phyloP scores from a whole-genome alignment of 2,329 filamentous ascomycete genomes.

The Phialemonium atrogriseum region DNA sequence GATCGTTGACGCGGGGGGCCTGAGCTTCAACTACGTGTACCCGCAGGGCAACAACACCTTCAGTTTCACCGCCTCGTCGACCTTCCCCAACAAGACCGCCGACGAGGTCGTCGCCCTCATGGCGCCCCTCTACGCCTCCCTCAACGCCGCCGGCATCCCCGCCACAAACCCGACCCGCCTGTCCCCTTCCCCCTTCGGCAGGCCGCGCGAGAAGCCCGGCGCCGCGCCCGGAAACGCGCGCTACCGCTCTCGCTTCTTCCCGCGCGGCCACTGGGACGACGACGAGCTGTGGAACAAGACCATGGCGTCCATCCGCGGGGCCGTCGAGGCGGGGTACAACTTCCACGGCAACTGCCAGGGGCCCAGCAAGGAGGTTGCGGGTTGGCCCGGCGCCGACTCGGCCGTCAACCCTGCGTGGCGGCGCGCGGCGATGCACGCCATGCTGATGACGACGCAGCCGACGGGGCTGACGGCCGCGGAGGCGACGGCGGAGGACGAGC shows the following conservation, averaged over 20 bases:
- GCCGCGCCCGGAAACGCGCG: slow-evolving; percentile 14
- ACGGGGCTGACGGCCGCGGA: slow-evolving; percentile 8
- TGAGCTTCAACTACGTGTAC: slow-evolving; percentile 17
- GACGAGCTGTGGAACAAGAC: slow-evolving; percentile 10
- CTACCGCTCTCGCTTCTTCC: slow-evolving; percentile 18
- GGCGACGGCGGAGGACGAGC: slow-evolving; percentile 7
- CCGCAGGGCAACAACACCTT: slow-evolving; percentile 16
- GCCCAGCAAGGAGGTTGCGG: slow-evolving; percentile 11
- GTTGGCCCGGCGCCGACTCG: slow-evolving; percentile 13
- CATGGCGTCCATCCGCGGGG: slow-evolving; percentile 12
- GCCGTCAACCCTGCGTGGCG: slow-evolving; percentile 19
- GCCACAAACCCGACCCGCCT: slow-evolving; percentile 7
- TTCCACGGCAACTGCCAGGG: slow-evolving; percentile 18
- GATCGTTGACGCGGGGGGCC: slow-evolving; percentile 14
- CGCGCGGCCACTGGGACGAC: slow-evolving; percentile 12
- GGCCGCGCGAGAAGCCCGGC: slow-evolving; percentile 8
- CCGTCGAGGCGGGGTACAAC: slow-evolving; percentile 15
- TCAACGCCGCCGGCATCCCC: slow-evolving; percentile 21
- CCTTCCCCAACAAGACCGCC: slow-evolving; percentile 18
- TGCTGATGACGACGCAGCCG: slow-evolving; percentile 10
- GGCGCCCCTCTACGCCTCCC: slow-evolving; percentile 19
- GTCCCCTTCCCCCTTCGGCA: slow-evolving; percentile 7
- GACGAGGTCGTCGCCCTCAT: slow-evolving; percentile 19
- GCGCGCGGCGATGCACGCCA: slow-evolving; percentile 10
- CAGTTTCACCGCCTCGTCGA: slow-evolving; percentile 13